A percentile compares a stretch with the other conserved stretches of the same genome.
phyloP scores from a whole-genome alignment of 139 green algal genomes.

The Ettlia oleoabundans region DNA sequence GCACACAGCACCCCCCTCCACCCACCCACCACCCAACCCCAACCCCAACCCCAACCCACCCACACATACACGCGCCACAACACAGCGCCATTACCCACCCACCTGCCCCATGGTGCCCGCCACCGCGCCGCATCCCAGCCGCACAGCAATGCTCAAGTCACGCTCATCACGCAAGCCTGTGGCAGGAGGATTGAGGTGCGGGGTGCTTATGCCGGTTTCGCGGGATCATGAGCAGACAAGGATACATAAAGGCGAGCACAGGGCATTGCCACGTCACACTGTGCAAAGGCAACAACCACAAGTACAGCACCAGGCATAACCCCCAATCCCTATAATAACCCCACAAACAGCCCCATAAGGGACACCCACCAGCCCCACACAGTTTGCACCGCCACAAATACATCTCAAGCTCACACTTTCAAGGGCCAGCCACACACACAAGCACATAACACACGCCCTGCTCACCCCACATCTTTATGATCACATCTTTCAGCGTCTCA shows the following conservation, averaged over 20 bases:
- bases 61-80: too few relatives aligned
- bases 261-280: neutral
- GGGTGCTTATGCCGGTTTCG: neutral
- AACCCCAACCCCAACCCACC: too few relatives aligned
- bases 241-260: neutral
- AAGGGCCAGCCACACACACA: neutral
- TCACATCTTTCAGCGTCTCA: constrained; percentile 91
- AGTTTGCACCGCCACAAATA: neutral
- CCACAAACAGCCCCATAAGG: too few relatives aligned
- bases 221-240: neutral
- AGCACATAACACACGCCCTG: neutral
- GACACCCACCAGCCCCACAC: too few relatives aligned
- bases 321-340: too few relatives aligned
- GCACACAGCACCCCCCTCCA: too few relatives aligned
- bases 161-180: constrained; percentile 68
- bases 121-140: constrained; percentile 90
- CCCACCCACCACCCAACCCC: too few relatives aligned
- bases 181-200: neutral
- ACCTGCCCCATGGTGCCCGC: constrained; percentile 91
- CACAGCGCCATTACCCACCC: neutral
- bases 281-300: too few relatives aligned
- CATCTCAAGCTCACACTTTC: neutral
- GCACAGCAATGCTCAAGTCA: constrained; percentile 81
- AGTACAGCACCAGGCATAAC: too few relatives aligned
- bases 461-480: constrained; percentile 78